Evolutionary conservation across 331 rosid genomes (phyloP).

Genomic region (Arachis monticola): DNA sequence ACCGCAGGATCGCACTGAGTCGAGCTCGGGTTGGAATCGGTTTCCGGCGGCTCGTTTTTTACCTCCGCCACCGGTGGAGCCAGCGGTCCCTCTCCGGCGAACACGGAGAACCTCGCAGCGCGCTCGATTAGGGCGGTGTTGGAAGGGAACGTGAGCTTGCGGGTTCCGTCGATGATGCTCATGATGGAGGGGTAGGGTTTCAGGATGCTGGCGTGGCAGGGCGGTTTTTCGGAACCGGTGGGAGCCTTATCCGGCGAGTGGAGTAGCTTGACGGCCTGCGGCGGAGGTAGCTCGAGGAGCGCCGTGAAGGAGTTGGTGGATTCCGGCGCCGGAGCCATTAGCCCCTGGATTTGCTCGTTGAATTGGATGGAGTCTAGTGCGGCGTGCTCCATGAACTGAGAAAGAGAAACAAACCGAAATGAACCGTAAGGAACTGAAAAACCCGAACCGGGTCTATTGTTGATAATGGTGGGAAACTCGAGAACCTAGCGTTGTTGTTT

Average conservation of each 20-base stretch:
- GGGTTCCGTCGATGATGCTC: constrained; percentile 41
- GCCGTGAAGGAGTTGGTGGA: constrained; percentile 88
- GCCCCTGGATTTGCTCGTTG: constrained; percentile 81
- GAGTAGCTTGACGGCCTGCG: constrained; percentile 78
- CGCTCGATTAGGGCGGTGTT: constrained; percentile 64
- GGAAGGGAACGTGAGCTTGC: constrained; percentile 56
- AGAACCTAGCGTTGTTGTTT: background rate
- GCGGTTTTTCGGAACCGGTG: constrained; percentile 35
- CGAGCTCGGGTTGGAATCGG: constrained; percentile 69
- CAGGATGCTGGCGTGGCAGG: constrained; percentile 41
- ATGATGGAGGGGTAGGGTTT: constrained; percentile 45
- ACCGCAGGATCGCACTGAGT: constrained; percentile 59
- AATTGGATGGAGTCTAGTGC: constrained; percentile 80
- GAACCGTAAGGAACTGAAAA: background rate
- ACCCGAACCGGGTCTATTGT: constrained; percentile 31
- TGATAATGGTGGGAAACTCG: background rate
- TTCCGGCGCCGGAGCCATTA: constrained; percentile 73
- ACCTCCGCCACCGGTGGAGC: constrained; percentile 46
- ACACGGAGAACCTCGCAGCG: constrained; percentile 72
- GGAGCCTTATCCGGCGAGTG: constrained; percentile 45
- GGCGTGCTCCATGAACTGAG: constrained; percentile 62
- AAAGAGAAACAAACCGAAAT: constrained; percentile 31
- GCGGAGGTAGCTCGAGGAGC: constrained; percentile 88
- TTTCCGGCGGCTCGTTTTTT: constrained; percentile 76
- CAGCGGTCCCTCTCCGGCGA: constrained; percentile 61